phyloP scores from a whole-genome alignment of 169 alveolate genomes.

The Eimeria falciformis region DNA sequence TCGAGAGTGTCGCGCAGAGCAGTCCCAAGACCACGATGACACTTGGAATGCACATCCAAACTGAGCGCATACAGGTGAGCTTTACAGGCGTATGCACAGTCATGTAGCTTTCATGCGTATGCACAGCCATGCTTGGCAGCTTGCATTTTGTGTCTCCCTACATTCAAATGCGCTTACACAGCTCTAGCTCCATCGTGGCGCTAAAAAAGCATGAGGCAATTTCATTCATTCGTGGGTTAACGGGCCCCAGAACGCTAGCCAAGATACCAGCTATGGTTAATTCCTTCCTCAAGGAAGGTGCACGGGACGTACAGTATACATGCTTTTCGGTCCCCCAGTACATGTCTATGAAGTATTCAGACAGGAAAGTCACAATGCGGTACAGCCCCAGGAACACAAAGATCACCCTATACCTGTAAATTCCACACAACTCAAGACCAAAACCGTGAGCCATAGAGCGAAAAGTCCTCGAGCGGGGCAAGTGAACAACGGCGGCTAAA shows the following conservation, averaged over 20 bases:
- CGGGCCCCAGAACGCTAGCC: too few relatives aligned
- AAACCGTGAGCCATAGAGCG: too few relatives aligned
- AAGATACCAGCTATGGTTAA: too few relatives aligned
- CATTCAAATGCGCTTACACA: background rate
- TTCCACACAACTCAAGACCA: background rate
- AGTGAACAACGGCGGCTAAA: background rate
- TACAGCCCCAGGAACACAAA: conserved; percentile 66
- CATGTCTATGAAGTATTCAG: conserved; percentile 68
- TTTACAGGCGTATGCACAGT: background rate
- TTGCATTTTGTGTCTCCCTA: background rate
- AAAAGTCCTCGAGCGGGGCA: background rate
- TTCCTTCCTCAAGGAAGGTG: too few relatives aligned
- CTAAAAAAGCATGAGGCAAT: too few relatives aligned
- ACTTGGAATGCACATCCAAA: conserved; percentile 70
- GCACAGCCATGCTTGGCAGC: background rate
- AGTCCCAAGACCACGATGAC: conserved; percentile 61
- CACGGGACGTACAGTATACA: background rate
- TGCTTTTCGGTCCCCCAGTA: conserved; percentile 48
- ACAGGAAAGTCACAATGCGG: conserved; percentile 46
- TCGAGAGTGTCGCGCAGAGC: conserved; percentile 23
- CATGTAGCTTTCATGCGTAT: background rate
- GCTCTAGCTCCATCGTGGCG: too few relatives aligned
- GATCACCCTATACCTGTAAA: conserved; percentile 71
- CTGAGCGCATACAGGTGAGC: conserved; percentile 23
- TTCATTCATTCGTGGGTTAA: too few relatives aligned